phyloP scores from a whole-genome alignment of 1,284 basidiomycete genomes.

The Boletus sp. region DNA sequence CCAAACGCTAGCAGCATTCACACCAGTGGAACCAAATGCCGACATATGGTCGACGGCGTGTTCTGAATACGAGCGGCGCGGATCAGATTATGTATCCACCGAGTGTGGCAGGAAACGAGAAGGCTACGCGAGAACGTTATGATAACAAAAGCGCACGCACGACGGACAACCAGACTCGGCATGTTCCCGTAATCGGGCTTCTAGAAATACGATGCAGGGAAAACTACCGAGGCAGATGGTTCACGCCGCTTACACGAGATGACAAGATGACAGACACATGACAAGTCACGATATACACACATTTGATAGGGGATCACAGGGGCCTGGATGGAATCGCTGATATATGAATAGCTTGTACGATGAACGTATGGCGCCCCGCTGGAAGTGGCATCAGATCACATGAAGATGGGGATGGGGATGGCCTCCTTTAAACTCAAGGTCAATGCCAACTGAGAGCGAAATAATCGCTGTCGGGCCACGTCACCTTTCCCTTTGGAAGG shows the following conservation, averaged over 20 bases:
- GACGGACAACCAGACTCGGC: not conserved
- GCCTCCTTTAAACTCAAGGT: not conserved
- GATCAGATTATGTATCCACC: not conserved
- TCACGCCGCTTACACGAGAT: slow-evolving; percentile 10
- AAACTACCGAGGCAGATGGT: not conserved
- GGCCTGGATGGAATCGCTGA: not conserved
- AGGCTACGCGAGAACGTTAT: not conserved
- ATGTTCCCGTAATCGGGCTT: not conserved
- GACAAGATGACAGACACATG: slow-evolving; percentile 9
- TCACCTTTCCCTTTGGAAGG: not conserved
- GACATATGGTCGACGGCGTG: not conserved
- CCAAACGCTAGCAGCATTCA: not conserved
- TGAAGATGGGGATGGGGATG: not conserved
- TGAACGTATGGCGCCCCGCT: not conserved
- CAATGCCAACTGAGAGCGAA: not conserved
- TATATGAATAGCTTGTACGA: slow-evolving; percentile 1
- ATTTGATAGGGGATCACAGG: not conserved
- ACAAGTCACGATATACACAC: not conserved
- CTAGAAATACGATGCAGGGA: not conserved
- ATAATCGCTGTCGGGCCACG: not conserved
- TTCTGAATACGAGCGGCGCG: not conserved
- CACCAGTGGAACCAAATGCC: not conserved
- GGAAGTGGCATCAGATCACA: not conserved
- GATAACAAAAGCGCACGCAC: not conserved
- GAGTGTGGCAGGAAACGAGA: not conserved